These are phyloP conservation scores for Ceriops zippeliana DNA, from an alignment of 345 rosid genomes.

Conservation along the genomic window DNA sequence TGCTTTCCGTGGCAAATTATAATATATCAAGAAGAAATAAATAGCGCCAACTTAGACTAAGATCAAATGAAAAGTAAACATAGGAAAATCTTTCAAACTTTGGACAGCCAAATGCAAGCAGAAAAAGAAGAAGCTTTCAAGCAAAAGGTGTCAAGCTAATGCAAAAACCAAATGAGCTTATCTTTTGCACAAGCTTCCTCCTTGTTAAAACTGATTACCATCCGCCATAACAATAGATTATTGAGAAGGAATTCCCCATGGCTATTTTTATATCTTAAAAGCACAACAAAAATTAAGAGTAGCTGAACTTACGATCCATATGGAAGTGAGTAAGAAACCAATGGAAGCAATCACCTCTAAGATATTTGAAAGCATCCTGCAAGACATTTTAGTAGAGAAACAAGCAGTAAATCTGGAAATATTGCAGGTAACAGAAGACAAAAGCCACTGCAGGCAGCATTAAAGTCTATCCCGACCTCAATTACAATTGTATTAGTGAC, in stretches of 20 bases:
- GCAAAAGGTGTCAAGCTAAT: not conserved
- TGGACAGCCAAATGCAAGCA: not conserved
- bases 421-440: not conserved
- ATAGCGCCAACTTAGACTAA: not conserved
- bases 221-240: slow-evolving; percentile 1
- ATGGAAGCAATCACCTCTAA: slow-evolving; percentile 81
- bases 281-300: not conserved
- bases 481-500: not conserved
- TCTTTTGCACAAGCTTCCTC: too few species aligned
- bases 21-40: not conserved
- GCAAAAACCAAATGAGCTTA: not conserved
- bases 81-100: not conserved
- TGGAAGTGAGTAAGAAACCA: slow-evolving; percentile 99
- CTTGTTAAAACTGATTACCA: not conserved
- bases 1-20: not conserved
- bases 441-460: not conserved
- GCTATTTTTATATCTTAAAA: slow-evolving; percentile 1
- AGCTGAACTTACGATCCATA: slow-evolving; percentile 78
- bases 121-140: not conserved
- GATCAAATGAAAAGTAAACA: too few species aligned
- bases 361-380: slow-evolving; percentile 97
- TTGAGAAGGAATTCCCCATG: not conserved
- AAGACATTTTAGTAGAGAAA: slow-evolving; percentile 18
- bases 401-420: slow-evolving; percentile 16
- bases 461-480: not conserved